Evolutionary conservation across 2,329 filamentous ascomycete species (phyloP), one percentile per base, ranked within the genome.

Genomic region (Phyllosticta citribraziliensis): DNA sequence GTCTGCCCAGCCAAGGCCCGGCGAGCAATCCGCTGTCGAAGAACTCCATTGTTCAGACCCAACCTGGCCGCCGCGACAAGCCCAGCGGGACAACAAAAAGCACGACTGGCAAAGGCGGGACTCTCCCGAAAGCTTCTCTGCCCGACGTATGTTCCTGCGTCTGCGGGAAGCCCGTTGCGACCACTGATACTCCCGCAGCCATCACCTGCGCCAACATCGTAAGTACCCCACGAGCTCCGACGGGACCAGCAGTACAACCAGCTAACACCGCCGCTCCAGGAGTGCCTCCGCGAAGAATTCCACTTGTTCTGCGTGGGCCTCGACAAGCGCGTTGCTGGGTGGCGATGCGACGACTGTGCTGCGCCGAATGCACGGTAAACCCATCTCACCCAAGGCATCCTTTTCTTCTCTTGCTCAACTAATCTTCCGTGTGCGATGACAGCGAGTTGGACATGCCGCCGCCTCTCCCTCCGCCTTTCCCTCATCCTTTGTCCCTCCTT

Each of bases 191-290:
- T 50, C 3, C 57, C 11, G 30, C 9, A 35, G 40, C 62, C n/a
- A 63, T 64, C 19, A 58, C 51, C 47, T 64, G 63, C 40, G 62
- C 62, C 8, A 63, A 58, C 22, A 57, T 56, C n/a, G 63, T 63
- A 60, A 62, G 63, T 54, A 22, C 2, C 22, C 22, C 2, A 12
- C 14, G 33, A 17, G 27, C 5, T 30, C 12, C 10, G n/a, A 35
- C 30, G 17, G 17, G 5, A 12, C 33, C 47, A 6, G 27, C 54
- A 22, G 22, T 8, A 24, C 19, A 57, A 33, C 19, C 25, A 24
- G 50, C 55, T 47, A 19, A 53, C 56, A 14, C 6, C 47, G 12
- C 17, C 47, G 25, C 24, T 53, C 20, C 19, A 64, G 63, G 58
- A 57, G 20, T 64, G 63, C 24, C 30, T 14, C 5, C 52, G 62